Base-by-base conservation (phyloP, 352 stramenopile species). In the Phytophthora sp. region DNA sequence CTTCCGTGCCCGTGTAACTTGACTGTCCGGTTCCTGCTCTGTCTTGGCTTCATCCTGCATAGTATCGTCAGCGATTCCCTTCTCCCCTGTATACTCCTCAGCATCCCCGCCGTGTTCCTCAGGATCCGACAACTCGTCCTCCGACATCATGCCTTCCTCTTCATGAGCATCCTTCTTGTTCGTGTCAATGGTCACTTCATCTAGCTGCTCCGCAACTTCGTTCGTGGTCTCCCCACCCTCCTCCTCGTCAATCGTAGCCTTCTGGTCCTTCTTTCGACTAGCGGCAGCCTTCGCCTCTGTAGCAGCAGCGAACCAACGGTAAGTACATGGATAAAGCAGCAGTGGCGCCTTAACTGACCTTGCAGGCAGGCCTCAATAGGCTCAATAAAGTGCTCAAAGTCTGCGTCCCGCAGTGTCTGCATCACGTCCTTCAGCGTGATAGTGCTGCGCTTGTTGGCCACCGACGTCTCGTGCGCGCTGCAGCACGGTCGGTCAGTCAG, bases 401-500 rank as follows among this genome's bases (percentile, higher is more conserved):
- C 84, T n/a, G 79, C 74, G 24, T 95, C 87, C 4, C 77, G 57
- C 39, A 95, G 66, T 33, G 87, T 82, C 24, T 80, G 74, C 27
- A 93, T 62, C 50, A 95, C 87, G 39, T 95, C 87, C 41, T 88
- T 87, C 5, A 89, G 68, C 15, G 80, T 86, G 53, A 95, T 86
- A 6, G 85, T 93, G 55, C 86, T 84, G 23, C 87, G 81, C 65
- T 93, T 93, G 54, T 87, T 89, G 44, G 77, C 66, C n/a, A 70
- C 61, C 12, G 81, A 85, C 33, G 76, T 77, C 33, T 91, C 85
- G 27, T 91, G 82, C 31, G 85, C 85, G 55, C 84, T 93, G 66
- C 26, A 66, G n/a, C 26, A 51, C 16, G 18, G 7, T 33, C 18
- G 38, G 33, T 41, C 24, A 33, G 24, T 23, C 12, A 53, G 26